Evolutionary conservation across 2,329 filamentous ascomycete genomes (phyloP).

Genomic region (Sclerotinia borealis): DNA sequence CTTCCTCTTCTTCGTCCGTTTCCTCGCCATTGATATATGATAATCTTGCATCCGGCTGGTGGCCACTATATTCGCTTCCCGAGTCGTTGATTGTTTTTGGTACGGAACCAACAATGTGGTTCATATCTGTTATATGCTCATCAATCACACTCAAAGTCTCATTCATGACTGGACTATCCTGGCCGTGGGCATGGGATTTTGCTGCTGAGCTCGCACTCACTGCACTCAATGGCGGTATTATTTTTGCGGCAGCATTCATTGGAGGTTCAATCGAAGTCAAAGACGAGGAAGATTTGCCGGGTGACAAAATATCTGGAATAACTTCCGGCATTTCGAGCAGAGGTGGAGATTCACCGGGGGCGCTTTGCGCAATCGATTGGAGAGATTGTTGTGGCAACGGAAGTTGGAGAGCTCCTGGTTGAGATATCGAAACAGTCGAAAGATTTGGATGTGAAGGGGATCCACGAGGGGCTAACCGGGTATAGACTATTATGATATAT

Average conservation of each 20-base stretch:
- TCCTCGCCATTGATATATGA: slow-evolving; percentile 94
- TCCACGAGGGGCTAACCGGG: slow-evolving; percentile 31
- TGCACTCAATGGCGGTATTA: slow-evolving; percentile 33
- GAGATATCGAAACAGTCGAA: slow-evolving; percentile 17
- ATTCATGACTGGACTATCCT: slow-evolving; percentile 76
- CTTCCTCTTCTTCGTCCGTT: slow-evolving; percentile 86
- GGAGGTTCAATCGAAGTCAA: background rate
- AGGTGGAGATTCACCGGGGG: background rate
- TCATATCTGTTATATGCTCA: slow-evolving; percentile 89
- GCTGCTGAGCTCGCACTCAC: slow-evolving; percentile 39
- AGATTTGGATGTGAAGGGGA: slow-evolving; percentile 27
- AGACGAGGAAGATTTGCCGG: background rate
- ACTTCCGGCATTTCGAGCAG: background rate
- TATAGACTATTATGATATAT: slow-evolving; percentile 30
- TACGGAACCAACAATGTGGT: slow-evolving; percentile 40
- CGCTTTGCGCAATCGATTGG: background rate
- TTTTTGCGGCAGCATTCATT: background rate
- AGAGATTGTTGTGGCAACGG: slow-evolving; percentile 7
- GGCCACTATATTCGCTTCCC: slow-evolving; percentile 88
- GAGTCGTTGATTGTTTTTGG: slow-evolving; percentile 62
- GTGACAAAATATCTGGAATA: background rate
- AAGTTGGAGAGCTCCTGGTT: slow-evolving; percentile 11
- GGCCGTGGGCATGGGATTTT: slow-evolving; percentile 40
- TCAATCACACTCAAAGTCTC: slow-evolving; percentile 95
- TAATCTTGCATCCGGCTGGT: slow-evolving; percentile 65